These are phyloP conservation scores for Phaeosphaeriaceae sp. DNA, from an alignment of 2,329 filamentous ascomycete species.

Conservation along the genomic window DNA sequence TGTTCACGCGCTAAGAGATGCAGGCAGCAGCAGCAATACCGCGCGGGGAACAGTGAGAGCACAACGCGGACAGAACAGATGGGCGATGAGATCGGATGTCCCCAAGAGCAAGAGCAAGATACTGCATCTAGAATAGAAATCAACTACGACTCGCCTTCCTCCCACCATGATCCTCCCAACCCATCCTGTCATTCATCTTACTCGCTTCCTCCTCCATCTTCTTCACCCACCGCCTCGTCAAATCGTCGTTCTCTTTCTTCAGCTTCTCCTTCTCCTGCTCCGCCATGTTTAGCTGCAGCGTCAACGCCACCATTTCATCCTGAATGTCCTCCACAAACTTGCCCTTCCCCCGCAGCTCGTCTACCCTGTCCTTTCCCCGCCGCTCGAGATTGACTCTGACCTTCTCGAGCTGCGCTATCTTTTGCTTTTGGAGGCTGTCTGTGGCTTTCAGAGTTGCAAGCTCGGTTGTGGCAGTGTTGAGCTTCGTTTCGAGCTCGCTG, in stretches of 20 bases:
- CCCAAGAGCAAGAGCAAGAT: too few relatives aligned
- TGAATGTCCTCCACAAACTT: conserved; percentile 87
- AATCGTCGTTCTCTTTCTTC: conserved; percentile 82
- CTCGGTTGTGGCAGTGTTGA: conserved; percentile 69
- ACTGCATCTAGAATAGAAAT: too few relatives aligned
- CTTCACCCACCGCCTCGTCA: conserved; percentile 91
- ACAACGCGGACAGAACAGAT: not conserved
- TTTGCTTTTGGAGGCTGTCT: conserved; percentile 65
- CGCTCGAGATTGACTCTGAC: conserved; percentile 69
- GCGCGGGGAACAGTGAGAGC: not conserved
- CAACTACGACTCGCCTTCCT: conserved; percentile 15
- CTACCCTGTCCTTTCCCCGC: conserved; percentile 79
- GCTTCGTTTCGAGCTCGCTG: conserved; percentile 68
- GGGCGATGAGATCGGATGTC: too few relatives aligned
- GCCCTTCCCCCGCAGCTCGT: conserved; percentile 83
- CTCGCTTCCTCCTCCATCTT: conserved; percentile 86
- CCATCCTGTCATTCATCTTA: conserved; percentile 71
- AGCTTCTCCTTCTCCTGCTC: conserved; percentile 78
- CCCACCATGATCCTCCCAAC: conserved; percentile 32
- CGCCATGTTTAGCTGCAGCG: conserved; percentile 85
- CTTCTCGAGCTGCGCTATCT: conserved; percentile 67
- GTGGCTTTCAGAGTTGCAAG: conserved; percentile 68
- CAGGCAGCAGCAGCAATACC: conserved; percentile 35
- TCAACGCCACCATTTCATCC: conserved; percentile 88
- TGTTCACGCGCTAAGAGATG: conserved; percentile 26